Percentiles rank a stretch among this genome's conserved stretches.
Conservation (phyloP, 192 early-diverging fungal genomes). For the Podila minutissima region DNA sequence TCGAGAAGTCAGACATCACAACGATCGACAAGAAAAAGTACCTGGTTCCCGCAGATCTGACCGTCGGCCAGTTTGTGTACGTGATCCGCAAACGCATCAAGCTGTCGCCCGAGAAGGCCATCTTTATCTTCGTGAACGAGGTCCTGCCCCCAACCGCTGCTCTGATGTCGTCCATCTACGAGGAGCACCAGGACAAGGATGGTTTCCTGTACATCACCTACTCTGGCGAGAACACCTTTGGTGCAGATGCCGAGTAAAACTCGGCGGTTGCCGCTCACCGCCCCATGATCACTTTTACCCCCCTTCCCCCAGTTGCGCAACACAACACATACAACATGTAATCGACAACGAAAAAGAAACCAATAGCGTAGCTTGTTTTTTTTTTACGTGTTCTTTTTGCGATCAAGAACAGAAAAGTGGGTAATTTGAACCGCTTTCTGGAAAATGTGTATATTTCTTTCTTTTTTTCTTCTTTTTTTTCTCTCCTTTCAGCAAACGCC, state of each 20-base stretch:
- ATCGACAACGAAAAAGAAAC: neutral
- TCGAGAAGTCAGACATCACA: slow-evolving; percentile 96
- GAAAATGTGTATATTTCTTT: too few species aligned
- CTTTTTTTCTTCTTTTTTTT: too few species aligned
- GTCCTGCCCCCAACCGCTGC: slow-evolving; percentile 95
- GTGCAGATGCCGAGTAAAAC: slow-evolving; percentile 38
- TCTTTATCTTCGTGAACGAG: slow-evolving; percentile 99
- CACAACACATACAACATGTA: neutral
- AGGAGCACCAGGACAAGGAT: slow-evolving; percentile 98
- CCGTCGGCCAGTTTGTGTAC: slow-evolving; percentile 98
- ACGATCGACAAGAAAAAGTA: slow-evolving; percentile 99
- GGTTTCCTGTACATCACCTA: slow-evolving; percentile 97
- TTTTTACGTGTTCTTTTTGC: too few species aligned
- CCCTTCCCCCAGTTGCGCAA: neutral
- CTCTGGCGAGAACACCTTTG: slow-evolving; percentile 92
- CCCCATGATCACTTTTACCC: neutral
- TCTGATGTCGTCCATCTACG: slow-evolving; percentile 93
- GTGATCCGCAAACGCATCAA: slow-evolving; percentile 97
- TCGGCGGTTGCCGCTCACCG: slow-evolving; percentile 10
- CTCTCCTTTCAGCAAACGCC: too few species aligned
- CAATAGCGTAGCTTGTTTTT: neutral
- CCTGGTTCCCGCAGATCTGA: slow-evolving; percentile 95
- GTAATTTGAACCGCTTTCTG: too few species aligned
- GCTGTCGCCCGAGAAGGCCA: slow-evolving; percentile 96
- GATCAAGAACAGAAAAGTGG: too few species aligned